These are phyloP conservation scores for Daedalea quercina DNA, from an alignment of 768 basidiomycete species.

Conservation along the genomic window DNA sequence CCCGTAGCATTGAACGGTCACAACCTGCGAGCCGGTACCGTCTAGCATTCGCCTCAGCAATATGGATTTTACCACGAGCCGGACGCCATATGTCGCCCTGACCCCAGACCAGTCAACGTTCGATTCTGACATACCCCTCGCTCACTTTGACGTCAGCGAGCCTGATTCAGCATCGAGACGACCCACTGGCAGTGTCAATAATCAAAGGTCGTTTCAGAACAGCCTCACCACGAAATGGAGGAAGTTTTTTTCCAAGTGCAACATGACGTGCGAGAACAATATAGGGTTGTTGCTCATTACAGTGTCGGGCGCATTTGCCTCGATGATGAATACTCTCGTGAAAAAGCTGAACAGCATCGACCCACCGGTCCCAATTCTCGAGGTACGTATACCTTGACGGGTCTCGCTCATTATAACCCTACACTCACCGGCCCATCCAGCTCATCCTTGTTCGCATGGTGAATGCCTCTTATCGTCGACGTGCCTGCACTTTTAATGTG, in stretches of 20 bases:
- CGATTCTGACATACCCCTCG: not conserved
- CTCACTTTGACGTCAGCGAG: not conserved
- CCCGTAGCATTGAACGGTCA: no score
- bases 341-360: conserved; percentile 54
- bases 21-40: no score
- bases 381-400: conserved; percentile 30
- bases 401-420: not conserved
- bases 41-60: no score
- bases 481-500: no score
- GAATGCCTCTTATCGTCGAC: no score
- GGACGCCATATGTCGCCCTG: not conserved
- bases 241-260: not conserved
- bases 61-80: not conserved
- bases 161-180: not conserved
- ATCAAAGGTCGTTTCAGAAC: not conserved
- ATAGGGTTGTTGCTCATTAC: conserved; percentile 55
- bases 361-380: conserved; percentile 47
- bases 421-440: conserved; percentile 17
- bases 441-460: conserved; percentile 58
- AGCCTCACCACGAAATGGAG: not conserved
- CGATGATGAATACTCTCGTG: conserved; percentile 54
- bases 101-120: not conserved
- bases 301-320: conserved; percentile 49
- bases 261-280: conserved; percentile 29
- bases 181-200: not conserved